These are phyloP conservation scores for Pichia cabralensis DNA, from an alignment of 805 yeast genomes.

Conservation along the genomic window DNA sequence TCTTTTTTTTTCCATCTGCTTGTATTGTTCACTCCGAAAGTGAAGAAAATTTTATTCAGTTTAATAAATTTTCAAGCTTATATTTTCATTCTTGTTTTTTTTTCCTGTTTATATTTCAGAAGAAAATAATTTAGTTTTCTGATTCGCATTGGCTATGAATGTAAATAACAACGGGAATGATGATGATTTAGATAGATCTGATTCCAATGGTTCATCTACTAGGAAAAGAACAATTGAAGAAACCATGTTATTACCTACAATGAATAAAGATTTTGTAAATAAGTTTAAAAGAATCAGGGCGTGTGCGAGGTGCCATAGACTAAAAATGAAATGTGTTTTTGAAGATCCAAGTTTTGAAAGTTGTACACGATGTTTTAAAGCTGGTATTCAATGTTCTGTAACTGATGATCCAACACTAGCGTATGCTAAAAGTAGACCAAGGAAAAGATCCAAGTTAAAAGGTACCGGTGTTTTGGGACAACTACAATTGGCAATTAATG, in stretches of 20 bases:
- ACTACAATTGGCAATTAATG: conserved; percentile 20
- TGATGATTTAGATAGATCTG: too few species aligned
- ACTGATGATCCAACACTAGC: conserved; percentile 42
- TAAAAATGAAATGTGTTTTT: conserved; percentile 43
- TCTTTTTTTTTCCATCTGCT: too few species aligned
- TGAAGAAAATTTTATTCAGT: too few species aligned
- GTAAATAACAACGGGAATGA: too few species aligned
- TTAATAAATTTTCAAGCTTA: too few species aligned
- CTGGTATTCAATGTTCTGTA: conserved; percentile 37
- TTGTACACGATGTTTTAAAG: conserved; percentile 37
- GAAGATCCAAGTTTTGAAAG: conserved; percentile 34
- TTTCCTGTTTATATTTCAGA: too few species aligned
- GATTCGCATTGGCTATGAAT: too few species aligned
- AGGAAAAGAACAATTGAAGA: conserved; percentile 3
- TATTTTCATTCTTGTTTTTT: too few species aligned
- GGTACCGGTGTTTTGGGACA: conserved; percentile 20
- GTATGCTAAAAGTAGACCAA: conserved; percentile 28
- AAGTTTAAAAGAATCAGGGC: conserved; percentile 40
- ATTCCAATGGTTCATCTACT: too few species aligned
- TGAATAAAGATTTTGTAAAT: conserved; percentile 32
- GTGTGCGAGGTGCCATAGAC: conserved; percentile 46
- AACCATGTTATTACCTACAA: not conserved
- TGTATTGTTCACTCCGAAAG: too few species aligned
- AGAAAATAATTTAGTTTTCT: too few species aligned
- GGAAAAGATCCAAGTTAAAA: conserved; percentile 21